Conservation (phyloP, 257 asterid genomes). For the Capsicum rhomboideum region DNA sequence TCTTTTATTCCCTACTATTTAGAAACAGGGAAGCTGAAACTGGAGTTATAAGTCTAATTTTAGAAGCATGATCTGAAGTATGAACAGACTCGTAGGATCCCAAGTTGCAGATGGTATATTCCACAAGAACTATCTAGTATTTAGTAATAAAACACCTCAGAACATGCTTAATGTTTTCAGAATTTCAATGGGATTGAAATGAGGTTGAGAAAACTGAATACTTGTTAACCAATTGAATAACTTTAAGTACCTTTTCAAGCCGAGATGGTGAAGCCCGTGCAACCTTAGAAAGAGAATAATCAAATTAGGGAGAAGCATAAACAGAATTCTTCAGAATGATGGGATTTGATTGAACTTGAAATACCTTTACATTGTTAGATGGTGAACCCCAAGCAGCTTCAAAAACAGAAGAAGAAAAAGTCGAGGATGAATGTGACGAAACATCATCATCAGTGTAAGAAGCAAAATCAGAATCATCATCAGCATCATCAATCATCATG, state of each 20-base stretch:
- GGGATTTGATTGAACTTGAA: neutral
- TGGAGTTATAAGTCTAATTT: neutral
- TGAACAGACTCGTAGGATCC: neutral
- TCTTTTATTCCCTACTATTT: neutral
- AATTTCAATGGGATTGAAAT: neutral
- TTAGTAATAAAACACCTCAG: neutral
- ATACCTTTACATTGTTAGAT: conserved; percentile 1
- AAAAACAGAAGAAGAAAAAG: conserved; percentile 43
- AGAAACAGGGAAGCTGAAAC: neutral
- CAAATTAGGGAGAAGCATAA: neutral
- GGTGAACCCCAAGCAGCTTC: conserved; percentile 55
- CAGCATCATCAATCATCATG: conserved; percentile 13
- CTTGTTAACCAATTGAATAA: neutral
- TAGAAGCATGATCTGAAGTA: neutral
- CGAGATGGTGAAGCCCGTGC: conserved; percentile 51
- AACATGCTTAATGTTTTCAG: neutral
- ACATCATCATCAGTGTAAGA: conserved; percentile 59
- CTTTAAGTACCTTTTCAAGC: conserved; percentile 45
- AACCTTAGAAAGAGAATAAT: conserved; percentile 33
- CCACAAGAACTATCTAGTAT: neutral
- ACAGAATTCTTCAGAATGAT: neutral
- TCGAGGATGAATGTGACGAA: conserved; percentile 71
- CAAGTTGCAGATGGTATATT: neutral
- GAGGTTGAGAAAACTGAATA: neutral
- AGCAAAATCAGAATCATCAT: conserved; percentile 36